Conservation (phyloP, 192 early-diverging fungal species). For the Lobosporangium transversale region DNA sequence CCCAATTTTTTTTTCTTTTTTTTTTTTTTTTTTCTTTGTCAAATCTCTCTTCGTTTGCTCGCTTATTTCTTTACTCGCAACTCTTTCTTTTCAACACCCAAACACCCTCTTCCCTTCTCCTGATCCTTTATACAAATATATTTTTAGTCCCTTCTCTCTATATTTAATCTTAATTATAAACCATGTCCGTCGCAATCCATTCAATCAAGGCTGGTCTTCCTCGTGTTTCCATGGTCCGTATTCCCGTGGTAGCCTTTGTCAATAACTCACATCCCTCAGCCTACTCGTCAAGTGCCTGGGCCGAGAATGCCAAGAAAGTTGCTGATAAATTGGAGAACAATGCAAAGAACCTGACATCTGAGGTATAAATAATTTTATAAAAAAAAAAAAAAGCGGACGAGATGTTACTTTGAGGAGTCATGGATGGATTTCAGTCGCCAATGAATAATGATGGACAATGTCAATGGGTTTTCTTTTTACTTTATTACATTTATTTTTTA, state of each 20-base stretch:
- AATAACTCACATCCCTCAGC: slow-evolving; percentile 42
- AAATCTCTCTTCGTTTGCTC: not conserved
- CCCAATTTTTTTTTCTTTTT: not conserved
- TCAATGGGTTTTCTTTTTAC: too few species aligned
- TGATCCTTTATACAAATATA: slow-evolving; percentile 5
- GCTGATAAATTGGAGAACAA: slow-evolving; percentile 42
- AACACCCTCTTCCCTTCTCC: not conserved
- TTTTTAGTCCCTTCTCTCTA: too few species aligned
- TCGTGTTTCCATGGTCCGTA: slow-evolving; percentile 47
- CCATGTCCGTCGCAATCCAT: slow-evolving; percentile 37
- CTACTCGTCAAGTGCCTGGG: slow-evolving; percentile 49
- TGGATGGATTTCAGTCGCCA: too few species aligned
- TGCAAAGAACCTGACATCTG: slow-evolving; percentile 23
- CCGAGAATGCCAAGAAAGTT: slow-evolving; percentile 35
- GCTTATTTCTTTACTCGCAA: not conserved
- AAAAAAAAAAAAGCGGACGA: not conserved
- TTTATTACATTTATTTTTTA: too few species aligned
- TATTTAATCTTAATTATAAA: too few species aligned
- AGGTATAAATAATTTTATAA: slow-evolving; percentile 6
- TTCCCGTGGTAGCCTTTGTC: slow-evolving; percentile 50
- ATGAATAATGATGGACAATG: too few species aligned
- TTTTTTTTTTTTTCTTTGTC: not conserved
- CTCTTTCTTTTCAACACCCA: not conserved
- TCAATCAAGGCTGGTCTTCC: slow-evolving; percentile 35
- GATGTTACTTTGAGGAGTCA: too few species aligned